Evolutionary conservation across 805 yeast genomes (phyloP).

Genomic region (Yarrowia sp.): DNA sequence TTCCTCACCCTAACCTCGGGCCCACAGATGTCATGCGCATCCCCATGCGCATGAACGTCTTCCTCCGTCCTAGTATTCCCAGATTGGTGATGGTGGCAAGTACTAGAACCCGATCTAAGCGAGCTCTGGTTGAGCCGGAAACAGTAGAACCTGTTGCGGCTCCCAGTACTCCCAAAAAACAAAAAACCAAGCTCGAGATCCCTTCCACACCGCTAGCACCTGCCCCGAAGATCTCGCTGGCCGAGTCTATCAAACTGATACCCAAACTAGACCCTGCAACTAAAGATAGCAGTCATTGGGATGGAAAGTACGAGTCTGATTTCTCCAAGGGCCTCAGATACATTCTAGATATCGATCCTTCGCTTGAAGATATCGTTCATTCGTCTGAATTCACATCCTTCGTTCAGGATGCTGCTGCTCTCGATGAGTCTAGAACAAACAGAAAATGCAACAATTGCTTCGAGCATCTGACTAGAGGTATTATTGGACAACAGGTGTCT

Average conservation of each 20-base stretch:
- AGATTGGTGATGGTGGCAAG: constrained; percentile 13
- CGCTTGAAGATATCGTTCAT: constrained; percentile 48
- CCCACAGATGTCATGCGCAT: constrained; percentile 30
- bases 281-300: constrained; percentile 26
- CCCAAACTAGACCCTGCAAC: constrained; percentile 17
- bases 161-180: constrained; percentile 27
- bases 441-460: constrained; percentile 38
- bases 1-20: background rate
- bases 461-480: constrained; percentile 43
- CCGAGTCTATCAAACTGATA: constrained; percentile 20
- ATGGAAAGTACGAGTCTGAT: constrained; percentile 45
- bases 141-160: background rate
- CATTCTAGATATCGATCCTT: constrained; percentile 52
- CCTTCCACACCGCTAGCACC: constrained; percentile 15
- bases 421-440: constrained; percentile 19
- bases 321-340: constrained; percentile 52
- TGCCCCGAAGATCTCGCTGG: constrained; percentile 17
- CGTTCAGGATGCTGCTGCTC: constrained; percentile 21
- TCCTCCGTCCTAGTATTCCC: background rate
- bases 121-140: constrained; percentile 5
- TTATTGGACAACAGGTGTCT: constrained; percentile 51
- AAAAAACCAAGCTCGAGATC: constrained; percentile 25
- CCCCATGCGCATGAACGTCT: constrained; percentile 24
- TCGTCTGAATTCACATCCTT: constrained; percentile 48
- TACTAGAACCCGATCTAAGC: constrained; percentile 33